A percentile compares a stretch with the other conserved stretches of the same genome.
Evolutionary conservation across 73 alveolate genomes (phyloP).

Genomic region (Paramecium tetraurelia): DNA sequence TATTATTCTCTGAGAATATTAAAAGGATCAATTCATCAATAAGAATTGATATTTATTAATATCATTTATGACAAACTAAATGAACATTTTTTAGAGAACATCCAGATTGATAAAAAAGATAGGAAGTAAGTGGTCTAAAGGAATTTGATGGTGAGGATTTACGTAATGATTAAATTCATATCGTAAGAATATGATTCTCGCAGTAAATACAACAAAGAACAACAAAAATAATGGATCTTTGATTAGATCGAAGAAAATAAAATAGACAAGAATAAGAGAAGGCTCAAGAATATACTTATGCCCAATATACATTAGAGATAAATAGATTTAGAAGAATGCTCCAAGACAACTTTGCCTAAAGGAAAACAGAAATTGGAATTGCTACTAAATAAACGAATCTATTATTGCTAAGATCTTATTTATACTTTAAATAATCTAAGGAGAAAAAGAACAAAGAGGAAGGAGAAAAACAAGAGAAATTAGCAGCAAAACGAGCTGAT

Average conservation of each 20-base stretch:
- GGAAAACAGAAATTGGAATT: conserved; percentile 1
- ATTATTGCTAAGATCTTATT: background rate
- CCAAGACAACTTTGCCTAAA: background rate
- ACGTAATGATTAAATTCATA: background rate
- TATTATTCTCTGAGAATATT: background rate
- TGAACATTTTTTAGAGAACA: background rate
- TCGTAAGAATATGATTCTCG: background rate
- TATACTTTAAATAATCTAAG: background rate
- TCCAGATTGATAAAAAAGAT: background rate
- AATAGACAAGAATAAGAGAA: background rate
- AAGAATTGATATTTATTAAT: background rate
- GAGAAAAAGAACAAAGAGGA: conserved; percentile 34
- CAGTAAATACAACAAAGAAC: background rate
- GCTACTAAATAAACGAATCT: conserved; percentile 15
- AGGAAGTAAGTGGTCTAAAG: background rate
- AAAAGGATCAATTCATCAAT: background rate
- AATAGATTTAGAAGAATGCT: conserved; percentile 43
- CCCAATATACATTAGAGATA: background rate
- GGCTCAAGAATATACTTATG: background rate
- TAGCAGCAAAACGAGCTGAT: background rate
- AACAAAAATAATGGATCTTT: background rate
- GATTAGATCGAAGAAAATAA: background rate
- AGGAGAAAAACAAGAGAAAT: background rate
- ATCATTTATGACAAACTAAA: background rate
- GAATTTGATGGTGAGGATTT: conserved; percentile 50